These are phyloP conservation scores for Gamarada debralockiae DNA, from an alignment of 495 filamentous ascomycete genomes.

Conservation along the genomic window DNA sequence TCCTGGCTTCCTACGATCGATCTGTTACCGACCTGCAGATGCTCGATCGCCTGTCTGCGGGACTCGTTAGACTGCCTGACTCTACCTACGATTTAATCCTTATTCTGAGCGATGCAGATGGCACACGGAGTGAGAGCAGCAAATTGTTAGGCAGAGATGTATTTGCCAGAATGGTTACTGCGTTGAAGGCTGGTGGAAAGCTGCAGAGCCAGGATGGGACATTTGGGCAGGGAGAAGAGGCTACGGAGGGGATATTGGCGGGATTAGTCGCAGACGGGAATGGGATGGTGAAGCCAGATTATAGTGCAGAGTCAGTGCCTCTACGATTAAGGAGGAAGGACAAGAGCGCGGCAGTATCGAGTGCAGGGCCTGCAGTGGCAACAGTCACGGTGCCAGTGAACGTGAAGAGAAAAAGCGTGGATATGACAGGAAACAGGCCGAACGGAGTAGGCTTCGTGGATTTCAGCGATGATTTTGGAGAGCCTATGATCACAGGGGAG, in stretches of 20 bases:
- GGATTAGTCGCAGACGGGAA: slow-evolving; percentile 63
- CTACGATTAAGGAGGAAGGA: slow-evolving; percentile 66
- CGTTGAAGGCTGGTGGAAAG: slow-evolving; percentile 68
- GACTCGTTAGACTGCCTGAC: slow-evolving; percentile 72
- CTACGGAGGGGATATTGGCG: slow-evolving; percentile 73
- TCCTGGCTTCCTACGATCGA: slow-evolving; percentile 60
- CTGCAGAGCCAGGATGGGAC: slow-evolving; percentile 65
- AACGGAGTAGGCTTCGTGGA: slow-evolving; percentile 70
- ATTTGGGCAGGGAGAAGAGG: slow-evolving; percentile 42
- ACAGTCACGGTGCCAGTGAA: slow-evolving; percentile 21
- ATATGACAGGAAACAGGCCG: slow-evolving; percentile 35
- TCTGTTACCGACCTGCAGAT: slow-evolving; percentile 86
- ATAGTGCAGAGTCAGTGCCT: slow-evolving; percentile 63
- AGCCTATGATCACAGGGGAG: slow-evolving; percentile 42
- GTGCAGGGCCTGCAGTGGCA: slow-evolving; percentile 22
- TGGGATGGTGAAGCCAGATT: slow-evolving; percentile 70
- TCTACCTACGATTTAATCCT: slow-evolving; percentile 80
- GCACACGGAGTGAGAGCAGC: slow-evolving; percentile 52
- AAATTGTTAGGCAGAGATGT: slow-evolving; percentile 63
- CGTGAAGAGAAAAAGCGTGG: slow-evolving; percentile 38
- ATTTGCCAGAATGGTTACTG: slow-evolving; percentile 59
- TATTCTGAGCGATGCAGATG: slow-evolving; percentile 74
- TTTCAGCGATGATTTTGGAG: slow-evolving; percentile 62
- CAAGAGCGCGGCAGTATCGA: slow-evolving; percentile 30
- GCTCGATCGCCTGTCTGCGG: slow-evolving; percentile 88